Evolutionary conservation across 257 asterid genomes (phyloP), one percentile per base, ranked within the genome.

Genomic region (Capsicum pubescens): DNA sequence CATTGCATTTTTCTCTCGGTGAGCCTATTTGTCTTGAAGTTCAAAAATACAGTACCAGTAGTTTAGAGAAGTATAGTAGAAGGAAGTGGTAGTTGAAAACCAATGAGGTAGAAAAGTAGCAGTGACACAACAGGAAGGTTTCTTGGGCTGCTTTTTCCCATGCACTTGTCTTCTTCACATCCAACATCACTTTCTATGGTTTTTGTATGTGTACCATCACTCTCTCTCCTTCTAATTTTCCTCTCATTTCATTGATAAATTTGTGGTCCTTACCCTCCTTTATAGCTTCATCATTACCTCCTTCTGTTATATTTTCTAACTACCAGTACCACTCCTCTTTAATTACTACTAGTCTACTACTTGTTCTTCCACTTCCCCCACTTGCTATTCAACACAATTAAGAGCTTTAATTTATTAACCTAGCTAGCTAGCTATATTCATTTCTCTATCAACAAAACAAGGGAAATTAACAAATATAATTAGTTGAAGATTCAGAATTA

Each of bases 151-250:
- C 89, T 82, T 85, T 86, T 87, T 84, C 85, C 90, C 72, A 87
- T 61, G 86, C 86, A 83, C 1, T 81, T 85, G 86, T 89, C 90
- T 89, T 83, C 87, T 60, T 87, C 86, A 80, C 84, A 58, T 86
- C 86, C 91, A 80, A 80, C 87, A 83, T 85, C 86, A 63, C 81
- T 83, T 85, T 87, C 88, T 82, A 21, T 60, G 64, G 67, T 56
- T 44, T 76, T 79, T 15, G 35, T 59, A n/a, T 80, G 21, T 17
- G 44, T 60, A 67, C 55, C 85, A 57, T 52, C 60, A 13, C 16
- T 42, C 64, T 3, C 80, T 19, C 19, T 13, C 46, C 10, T 3
- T 50, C 21, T 14, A 26, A 26, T 12, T 32, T 32, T 17, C 59
- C 66, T 13, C 70, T 19, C 36, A 11, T 36, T 42, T 42, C n/a